These are phyloP conservation scores for Microthlaspi erraticum DNA, from an alignment of 345 rosid species.

Conservation along the genomic window DNA sequence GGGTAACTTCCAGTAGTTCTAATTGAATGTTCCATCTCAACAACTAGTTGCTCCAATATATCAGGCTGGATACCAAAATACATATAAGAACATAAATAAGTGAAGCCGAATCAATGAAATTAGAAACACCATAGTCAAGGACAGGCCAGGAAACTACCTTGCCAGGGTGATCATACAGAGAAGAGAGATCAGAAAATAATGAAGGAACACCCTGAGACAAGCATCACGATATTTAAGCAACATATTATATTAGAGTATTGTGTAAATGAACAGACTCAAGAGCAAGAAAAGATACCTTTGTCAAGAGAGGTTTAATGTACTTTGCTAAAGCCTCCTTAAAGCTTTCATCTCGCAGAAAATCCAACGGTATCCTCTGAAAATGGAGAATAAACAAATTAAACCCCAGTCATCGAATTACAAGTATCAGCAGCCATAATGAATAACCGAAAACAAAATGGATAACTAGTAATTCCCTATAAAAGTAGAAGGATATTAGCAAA, in stretches of 20 bases:
- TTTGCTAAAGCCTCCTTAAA: conserved; percentile 81
- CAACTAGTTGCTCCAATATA: conserved; percentile 76
- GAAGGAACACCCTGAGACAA: conserved; percentile 92
- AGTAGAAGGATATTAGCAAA: conserved; percentile 3
- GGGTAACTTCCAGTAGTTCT: conserved; percentile 68
- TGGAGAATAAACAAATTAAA: conserved; percentile 22
- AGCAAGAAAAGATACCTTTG: conserved; percentile 60
- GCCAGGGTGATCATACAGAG: conserved; percentile 78
- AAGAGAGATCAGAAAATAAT: conserved; percentile 92
- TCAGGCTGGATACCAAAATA: conserved; percentile 66
- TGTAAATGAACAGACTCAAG: conserved; percentile 14
- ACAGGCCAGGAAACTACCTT: conserved; percentile 63
- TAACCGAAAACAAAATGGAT: neutral
- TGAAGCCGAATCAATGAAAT: conserved; percentile 22
- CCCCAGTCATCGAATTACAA: neutral
- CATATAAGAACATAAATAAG: conserved; percentile 4
- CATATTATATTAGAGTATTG: conserved; percentile 14
- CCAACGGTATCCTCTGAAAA: conserved; percentile 91
- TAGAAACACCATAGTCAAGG: conserved; percentile 20
- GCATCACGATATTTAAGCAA: conserved; percentile 31
- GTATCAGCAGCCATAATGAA: conserved; percentile 11
- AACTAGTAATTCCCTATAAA: conserved; percentile 8
- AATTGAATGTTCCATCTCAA: conserved; percentile 87
- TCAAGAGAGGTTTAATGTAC: conserved; percentile 82
- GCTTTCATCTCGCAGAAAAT: conserved; percentile 84